Evolutionary conservation across 1,139 yeast genomes (phyloP), one percentile per base, ranked within the genome.

Genomic region (Blastobotrys niveus): DNA sequence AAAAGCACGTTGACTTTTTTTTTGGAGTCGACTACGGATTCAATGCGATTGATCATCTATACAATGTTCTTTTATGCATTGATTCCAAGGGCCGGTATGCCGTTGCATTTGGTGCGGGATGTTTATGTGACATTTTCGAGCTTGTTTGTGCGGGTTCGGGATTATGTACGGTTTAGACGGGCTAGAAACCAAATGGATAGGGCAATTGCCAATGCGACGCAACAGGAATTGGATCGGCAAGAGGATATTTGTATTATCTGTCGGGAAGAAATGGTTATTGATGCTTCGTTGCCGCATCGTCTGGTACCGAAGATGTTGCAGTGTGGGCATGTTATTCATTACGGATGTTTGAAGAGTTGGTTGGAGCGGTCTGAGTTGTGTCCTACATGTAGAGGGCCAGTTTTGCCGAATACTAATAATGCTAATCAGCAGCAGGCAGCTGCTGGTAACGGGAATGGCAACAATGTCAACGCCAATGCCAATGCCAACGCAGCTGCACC

Each of bases 271-370:
- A 84, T 87, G 95, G 52, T 40, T 9, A 38, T 41, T 71, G 3
- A 59, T 61, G 7, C 52, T 15, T 60, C 59, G 15, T 66, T 66
- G 38, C 53, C 59, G 2, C 53, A 56, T 34, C 73, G 89, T 48
- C 68, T 72, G 46, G 72, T 67, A 38, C 95, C 97, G 2, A 87
- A 87, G 62, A 82, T 75, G 57, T 70, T 91, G 45, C 72, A 71
- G 1, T 91, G 99, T 68, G 83, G 85, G 17, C 99, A 91, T 63
- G 82, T 87, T 46, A 72, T 91, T 49, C 99, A 91, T 62, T 70
- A 83, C 67, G 91, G 95, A 2, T 91, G 98, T 63, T 72, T 91
- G 52, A 84, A 85, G 59, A 84, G 85, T 55, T 91, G 99, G 99
- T 70, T 91, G 54, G 95, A 86, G 58, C 73, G 95, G 52, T 86